Conservation (phyloP, 805 yeast species). For the Millerago galiae region DNA sequence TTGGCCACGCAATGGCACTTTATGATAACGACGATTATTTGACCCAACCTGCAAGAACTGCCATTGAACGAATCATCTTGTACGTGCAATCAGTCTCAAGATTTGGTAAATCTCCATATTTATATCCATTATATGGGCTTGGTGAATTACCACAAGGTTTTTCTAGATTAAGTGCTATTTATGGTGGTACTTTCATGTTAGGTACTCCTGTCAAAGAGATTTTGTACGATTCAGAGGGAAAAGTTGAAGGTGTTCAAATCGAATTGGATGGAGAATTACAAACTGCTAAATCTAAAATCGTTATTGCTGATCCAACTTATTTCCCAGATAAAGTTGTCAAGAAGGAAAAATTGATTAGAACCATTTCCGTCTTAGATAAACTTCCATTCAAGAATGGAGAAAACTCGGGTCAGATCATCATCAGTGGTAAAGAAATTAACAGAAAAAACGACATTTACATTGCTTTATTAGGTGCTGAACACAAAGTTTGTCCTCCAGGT, state of each 20-base stretch:
- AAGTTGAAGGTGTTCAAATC: conserved; percentile 80
- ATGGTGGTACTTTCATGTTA: conserved; percentile 98
- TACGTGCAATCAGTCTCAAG: conserved; percentile 89
- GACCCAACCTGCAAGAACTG: conserved; percentile 83
- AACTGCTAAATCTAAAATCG: conserved; percentile 82
- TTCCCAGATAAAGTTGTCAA: conserved; percentile 61
- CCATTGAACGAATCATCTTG: conserved; percentile 77
- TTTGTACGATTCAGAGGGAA: conserved; percentile 62
- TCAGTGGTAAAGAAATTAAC: conserved; percentile 92
- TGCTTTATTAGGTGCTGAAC: conserved; percentile 83
- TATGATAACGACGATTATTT: conserved; percentile 91
- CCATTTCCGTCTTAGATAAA: conserved; percentile 80
- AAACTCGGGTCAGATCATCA: conserved; percentile 89
- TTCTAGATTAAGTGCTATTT: conserved; percentile 92
- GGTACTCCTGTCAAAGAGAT: conserved; percentile 94
- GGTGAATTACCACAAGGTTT: conserved; percentile 99
- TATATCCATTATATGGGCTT: conserved; percentile 92
- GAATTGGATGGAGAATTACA: conserved; percentile 58
- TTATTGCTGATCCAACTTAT: conserved; percentile 96
- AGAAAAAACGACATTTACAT: conserved; percentile 92
- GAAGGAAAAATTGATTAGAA: conserved; percentile 34
- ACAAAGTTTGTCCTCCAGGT: conserved; percentile 84
- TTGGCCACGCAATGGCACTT: conserved; percentile 98
- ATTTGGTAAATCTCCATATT: conserved; percentile 93
- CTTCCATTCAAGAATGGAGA: conserved; percentile 71